These are phyloP conservation scores for Diaporthe batatas DNA, from an alignment of 2,329 filamentous ascomycete species.

Conservation along the genomic window DNA sequence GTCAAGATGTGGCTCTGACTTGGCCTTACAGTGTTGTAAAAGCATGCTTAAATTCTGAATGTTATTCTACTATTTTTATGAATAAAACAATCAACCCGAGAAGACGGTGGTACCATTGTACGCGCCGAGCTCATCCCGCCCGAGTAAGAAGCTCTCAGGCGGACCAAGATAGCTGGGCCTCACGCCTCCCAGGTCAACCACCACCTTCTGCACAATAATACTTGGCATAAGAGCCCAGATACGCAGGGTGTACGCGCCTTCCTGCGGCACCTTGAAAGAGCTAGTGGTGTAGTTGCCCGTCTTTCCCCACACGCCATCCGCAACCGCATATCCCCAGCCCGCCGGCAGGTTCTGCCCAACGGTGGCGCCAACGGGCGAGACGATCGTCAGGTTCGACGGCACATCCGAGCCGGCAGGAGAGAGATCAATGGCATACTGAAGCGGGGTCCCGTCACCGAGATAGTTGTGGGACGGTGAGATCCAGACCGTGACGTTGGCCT, in stretches of 20 bases:
- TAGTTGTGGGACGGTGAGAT: constrained; percentile 68
- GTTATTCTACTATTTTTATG: not conserved
- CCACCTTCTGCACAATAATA: constrained; percentile 68
- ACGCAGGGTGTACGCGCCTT: constrained; percentile 63
- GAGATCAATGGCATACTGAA: constrained; percentile 65
- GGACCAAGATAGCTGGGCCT: constrained; percentile 68
- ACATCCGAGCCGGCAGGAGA: constrained; percentile 54
- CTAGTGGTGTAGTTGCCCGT: constrained; percentile 60
- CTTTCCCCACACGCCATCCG: constrained; percentile 61
- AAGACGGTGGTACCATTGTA: constrained; percentile 53
- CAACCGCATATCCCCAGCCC: constrained; percentile 60
- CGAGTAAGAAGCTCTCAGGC: constrained; percentile 66
- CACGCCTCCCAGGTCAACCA: constrained; percentile 68
- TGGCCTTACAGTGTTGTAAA: no score
- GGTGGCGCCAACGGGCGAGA: constrained; percentile 58
- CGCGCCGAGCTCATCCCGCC: constrained; percentile 54
- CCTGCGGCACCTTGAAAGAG: constrained; percentile 55
- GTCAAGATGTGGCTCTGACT: no score
- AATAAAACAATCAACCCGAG: not conserved
- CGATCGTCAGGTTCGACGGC: constrained; percentile 49
- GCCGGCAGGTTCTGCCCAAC: constrained; percentile 56
- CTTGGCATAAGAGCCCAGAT: constrained; percentile 67
- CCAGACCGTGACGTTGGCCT: constrained; percentile 61
- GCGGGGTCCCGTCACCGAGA: constrained; percentile 61
- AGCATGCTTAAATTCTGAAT: no score